Evolutionary conservation across 2,329 filamentous ascomycete genomes (phyloP), one percentile per base, ranked within the genome.

Genomic region (Monosporascus sp.): DNA sequence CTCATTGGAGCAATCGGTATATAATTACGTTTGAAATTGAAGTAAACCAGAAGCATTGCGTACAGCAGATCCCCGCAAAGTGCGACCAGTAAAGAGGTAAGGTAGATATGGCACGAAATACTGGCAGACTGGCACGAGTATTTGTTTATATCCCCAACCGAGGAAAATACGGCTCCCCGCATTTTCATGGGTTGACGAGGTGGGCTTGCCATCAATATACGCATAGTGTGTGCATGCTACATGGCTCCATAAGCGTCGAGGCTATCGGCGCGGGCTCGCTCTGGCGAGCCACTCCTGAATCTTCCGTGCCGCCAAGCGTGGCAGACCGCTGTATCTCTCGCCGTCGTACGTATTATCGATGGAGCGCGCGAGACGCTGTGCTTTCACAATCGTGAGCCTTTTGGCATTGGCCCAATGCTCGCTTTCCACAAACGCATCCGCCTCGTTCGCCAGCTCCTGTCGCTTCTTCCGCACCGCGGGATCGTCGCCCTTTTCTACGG

Each of bases 241-340:
- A 15, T 44, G 38, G 1, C 17, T 18, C 38, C 6, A 20, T 41
- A 41, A 41, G 1, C 45, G 15, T n/a, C 45, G 22, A 43, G 15
- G 17, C 37, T 48, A 52, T 25, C 44, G 37, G 27, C 44, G 37
- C 44, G 27, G 50, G 18, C 27, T 46, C 35, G 52, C 52, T 11
- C 53, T 35, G 15, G 47, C 45, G 25, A 69, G 56, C 67, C 67
- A 69, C n/a, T 66, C 56, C n/a, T 65, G 60, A 38, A 69, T 59
- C 6, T 24, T 48, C 0, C 35, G 9, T 17, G 62, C 45, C 6
- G 61, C 63, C 15, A 59, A 45, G 1, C 56, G 61, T 17, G 66
- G 65, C 6, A 70, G 20, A 0, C 48, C 60, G 39, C 58, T 53
- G 22, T 66, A 69, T 35, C 48, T 59, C 47, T 60, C 51, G 3